These are phyloP conservation scores for Colletotrichum sp. DNA, from an alignment of 2,329 filamentous ascomycete species.

Conservation along the genomic window DNA sequence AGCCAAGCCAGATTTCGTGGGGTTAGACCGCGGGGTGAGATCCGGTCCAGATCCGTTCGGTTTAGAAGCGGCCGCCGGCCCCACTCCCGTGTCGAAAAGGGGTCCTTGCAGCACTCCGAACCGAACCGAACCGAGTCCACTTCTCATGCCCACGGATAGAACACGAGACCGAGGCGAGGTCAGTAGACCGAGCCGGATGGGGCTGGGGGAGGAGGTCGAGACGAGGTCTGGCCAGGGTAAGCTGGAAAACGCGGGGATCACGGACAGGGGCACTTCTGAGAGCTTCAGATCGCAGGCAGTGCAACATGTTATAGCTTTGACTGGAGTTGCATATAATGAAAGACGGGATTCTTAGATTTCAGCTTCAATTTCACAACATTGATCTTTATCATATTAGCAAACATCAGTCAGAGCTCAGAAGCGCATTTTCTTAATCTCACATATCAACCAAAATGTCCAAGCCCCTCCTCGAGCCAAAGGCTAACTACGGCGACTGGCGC, in stretches of 20 bases:
- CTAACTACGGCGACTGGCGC: slow-evolving; percentile 34
- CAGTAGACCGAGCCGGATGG: background rate
- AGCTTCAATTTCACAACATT: background rate
- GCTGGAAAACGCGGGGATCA: background rate
- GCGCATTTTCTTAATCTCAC: background rate
- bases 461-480: background rate
- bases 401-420: background rate
- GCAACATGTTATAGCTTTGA: background rate
- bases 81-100: background rate
- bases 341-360: background rate
- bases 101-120: background rate
- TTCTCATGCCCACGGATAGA: background rate
- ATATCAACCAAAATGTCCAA: background rate
- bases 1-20: background rate
- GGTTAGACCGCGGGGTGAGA: background rate
- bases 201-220: background rate
- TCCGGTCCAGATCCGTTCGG: background rate
- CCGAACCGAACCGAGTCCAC: background rate
- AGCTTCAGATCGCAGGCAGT: background rate
- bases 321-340: background rate
- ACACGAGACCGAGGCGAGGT: background rate
- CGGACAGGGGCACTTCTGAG: background rate
- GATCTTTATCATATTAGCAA: background rate
- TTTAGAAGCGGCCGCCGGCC: background rate
- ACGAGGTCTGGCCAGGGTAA: background rate